These are phyloP conservation scores for Malassezia slooffiae DNA, from an alignment of 1,284 basidiomycete genomes.

Conservation along the genomic window DNA sequence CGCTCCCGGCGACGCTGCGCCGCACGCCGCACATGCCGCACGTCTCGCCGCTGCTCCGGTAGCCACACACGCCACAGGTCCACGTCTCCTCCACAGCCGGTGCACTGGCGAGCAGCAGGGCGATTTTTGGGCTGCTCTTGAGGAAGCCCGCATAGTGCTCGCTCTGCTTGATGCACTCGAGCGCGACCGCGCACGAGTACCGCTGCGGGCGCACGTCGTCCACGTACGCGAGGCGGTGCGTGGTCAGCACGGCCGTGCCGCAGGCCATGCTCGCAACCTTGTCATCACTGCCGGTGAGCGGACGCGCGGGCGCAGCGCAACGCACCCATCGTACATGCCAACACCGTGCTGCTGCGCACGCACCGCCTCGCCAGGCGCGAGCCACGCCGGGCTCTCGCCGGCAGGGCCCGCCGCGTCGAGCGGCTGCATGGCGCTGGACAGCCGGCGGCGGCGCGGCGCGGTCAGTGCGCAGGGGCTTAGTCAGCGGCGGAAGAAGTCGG, in stretches of 20 bases:
- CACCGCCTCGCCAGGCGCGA: slow-evolving; percentile 30
- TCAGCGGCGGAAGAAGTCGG: too few relatives aligned
- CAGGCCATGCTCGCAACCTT: slow-evolving; percentile 64
- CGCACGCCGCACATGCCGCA: slow-evolving; percentile 35
- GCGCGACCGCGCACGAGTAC: slow-evolving; percentile 50
- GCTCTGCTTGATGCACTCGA: slow-evolving; percentile 62
- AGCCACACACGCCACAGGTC: slow-evolving; percentile 35
- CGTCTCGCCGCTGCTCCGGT: slow-evolving; percentile 18
- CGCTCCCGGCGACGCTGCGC: slow-evolving; percentile 18
- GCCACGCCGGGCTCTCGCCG: not conserved
- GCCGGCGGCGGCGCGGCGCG: too few relatives aligned
- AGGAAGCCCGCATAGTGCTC: slow-evolving; percentile 87
- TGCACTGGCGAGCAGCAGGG: slow-evolving; percentile 50
- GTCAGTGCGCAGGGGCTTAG: too few relatives aligned
- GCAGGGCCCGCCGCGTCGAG: slow-evolving; percentile 2
- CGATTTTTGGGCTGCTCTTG: slow-evolving; percentile 78
- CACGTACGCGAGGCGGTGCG: slow-evolving; percentile 73
- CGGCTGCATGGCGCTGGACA: slow-evolving; percentile 3
- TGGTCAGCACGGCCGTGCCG: slow-evolving; percentile 65
- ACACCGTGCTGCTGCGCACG: slow-evolving; percentile 30
- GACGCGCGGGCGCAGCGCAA: too few relatives aligned
- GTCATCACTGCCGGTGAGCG: too few relatives aligned
- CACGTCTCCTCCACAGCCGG: slow-evolving; percentile 14
- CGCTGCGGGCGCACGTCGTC: slow-evolving; percentile 54
- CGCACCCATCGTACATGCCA: slow-evolving; percentile 49